phyloP scores from a whole-genome alignment of 2,329 filamentous ascomycete species.

The Corinectria fuckeliana region DNA sequence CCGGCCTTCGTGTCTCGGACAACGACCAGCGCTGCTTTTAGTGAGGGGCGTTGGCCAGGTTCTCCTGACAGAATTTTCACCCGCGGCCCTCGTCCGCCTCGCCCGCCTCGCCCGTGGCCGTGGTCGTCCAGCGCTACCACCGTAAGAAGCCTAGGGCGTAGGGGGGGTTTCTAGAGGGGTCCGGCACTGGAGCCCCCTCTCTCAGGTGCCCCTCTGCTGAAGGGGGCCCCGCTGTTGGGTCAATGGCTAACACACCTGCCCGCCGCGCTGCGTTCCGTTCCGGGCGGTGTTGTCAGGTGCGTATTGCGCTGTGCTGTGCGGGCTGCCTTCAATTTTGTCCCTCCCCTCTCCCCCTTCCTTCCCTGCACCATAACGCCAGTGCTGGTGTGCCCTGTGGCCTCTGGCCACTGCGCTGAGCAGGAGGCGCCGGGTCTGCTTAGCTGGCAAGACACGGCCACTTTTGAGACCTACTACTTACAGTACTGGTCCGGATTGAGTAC shows the following conservation, averaged over 20 bases:
- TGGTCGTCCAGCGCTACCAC: conserved; percentile 26
- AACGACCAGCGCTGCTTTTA: conserved; percentile 33
- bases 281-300: conserved; percentile 17
- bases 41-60: conserved; percentile 31
- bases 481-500: conserved; percentile 7
- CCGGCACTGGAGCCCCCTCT: conserved; percentile 27
- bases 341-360: background rate
- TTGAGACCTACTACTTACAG: conserved; percentile 18
- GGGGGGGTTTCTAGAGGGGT: conserved; percentile 15
- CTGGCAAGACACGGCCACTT: conserved; percentile 38
- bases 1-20: conserved; percentile 31
- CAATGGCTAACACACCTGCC: conserved; percentile 24
- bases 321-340: background rate
- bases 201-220: conserved; percentile 33
- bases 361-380: conserved; percentile 5
- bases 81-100: conserved; percentile 23
- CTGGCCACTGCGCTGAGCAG: conserved; percentile 16
- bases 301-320: conserved; percentile 15
- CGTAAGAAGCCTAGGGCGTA: conserved; percentile 31
- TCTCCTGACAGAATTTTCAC: conserved; percentile 45
- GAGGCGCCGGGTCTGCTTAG: conserved; percentile 24
- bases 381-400: conserved; percentile 11
- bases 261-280: conserved; percentile 13
- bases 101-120: conserved; percentile 31
- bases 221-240: conserved; percentile 36